A percentile compares a stretch with the other conserved stretches of the same genome.
These are phyloP conservation scores for Thermoascus crustaceus DNA, from an alignment of 2,329 filamentous ascomycete genomes.

Conservation along the genomic window DNA sequence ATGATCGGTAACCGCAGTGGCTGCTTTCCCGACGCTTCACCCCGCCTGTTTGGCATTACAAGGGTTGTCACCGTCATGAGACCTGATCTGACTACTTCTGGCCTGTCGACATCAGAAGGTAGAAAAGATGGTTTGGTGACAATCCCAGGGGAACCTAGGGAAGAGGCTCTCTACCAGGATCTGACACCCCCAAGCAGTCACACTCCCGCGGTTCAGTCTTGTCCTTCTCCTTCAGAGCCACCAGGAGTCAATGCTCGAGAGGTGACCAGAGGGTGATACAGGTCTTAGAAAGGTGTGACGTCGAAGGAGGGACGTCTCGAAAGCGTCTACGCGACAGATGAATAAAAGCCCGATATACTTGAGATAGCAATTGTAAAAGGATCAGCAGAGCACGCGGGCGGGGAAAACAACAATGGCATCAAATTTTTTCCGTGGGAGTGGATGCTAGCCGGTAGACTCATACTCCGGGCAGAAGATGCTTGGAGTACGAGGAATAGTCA, in stretches of 20 bases:
- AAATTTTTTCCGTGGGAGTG: too few relatives aligned
- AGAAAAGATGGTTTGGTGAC: conserved; percentile 4
- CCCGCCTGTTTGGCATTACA: conserved; percentile 31
- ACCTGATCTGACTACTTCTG: conserved; percentile 8
- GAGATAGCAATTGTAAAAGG: too few relatives aligned
- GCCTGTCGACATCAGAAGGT: conserved; percentile 11
- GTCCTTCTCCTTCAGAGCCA: neutral
- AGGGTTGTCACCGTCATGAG: conserved; percentile 27
- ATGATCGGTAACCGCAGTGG: conserved; percentile 35
- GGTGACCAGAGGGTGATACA: neutral
- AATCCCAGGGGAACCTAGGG: conserved; percentile 3
- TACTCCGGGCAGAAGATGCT: too few relatives aligned
- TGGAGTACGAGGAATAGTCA: too few relatives aligned
- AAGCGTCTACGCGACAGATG: too few relatives aligned
- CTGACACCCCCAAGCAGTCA: too few relatives aligned
- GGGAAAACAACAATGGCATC: too few relatives aligned
- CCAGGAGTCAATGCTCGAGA: neutral
- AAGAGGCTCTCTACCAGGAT: too few relatives aligned
- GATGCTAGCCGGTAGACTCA: too few relatives aligned
- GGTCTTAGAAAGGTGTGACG: neutral
- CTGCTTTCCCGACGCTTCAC: conserved; percentile 29
- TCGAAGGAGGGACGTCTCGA: neutral
- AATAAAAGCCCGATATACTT: too few relatives aligned
- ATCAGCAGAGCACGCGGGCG: too few relatives aligned
- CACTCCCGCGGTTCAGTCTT: too few relatives aligned